A percentile compares a stretch with the other conserved stretches of the same genome.
These are phyloP conservation scores for Taiozyma sp. DNA, from an alignment of 1,139 yeast genomes.

Conservation along the genomic window DNA sequence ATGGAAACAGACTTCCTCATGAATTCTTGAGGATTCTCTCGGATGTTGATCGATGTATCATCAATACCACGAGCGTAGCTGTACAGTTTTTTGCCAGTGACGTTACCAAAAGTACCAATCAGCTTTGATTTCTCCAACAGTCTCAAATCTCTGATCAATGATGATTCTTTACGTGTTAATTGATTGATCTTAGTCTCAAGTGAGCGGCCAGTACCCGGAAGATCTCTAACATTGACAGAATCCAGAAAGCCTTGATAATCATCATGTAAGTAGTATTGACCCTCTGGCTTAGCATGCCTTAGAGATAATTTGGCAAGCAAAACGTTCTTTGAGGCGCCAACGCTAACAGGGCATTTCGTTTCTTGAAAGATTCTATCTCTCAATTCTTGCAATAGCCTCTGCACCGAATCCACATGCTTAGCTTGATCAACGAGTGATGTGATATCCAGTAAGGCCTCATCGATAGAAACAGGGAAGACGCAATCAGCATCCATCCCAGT, in stretches of 20 bases:
- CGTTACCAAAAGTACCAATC: conserved; percentile 52
- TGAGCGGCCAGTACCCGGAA: conserved; percentile 86
- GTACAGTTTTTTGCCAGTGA: conserved; percentile 61
- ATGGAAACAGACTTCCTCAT: conserved; percentile 77
- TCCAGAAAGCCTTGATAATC: conserved; percentile 35
- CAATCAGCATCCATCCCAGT: conserved; percentile 42
- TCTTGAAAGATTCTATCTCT: conserved; percentile 38
- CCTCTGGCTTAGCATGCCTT: conserved; percentile 76
- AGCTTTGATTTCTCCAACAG: conserved; percentile 34
- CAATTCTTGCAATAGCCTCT: conserved; percentile 27
- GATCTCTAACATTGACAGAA: conserved; percentile 41
- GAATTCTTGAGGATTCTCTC: conserved; percentile 36
- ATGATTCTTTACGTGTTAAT: conserved; percentile 7
- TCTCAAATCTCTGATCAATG: conserved; percentile 31
- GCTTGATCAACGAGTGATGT: conserved; percentile 30
- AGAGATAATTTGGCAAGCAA: conserved; percentile 77
- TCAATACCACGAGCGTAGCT: conserved; percentile 68
- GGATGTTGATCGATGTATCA: conserved; percentile 43
- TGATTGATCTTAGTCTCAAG: conserved; percentile 39
- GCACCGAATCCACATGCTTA: conserved; percentile 10
- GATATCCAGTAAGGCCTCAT: conserved; percentile 80
- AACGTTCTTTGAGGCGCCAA: conserved; percentile 72
- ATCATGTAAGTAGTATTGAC: conserved; percentile 38
- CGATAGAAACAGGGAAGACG: conserved; percentile 83
- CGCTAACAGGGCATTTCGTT: conserved; percentile 69